These are phyloP conservation scores for Cryphonectria nitschkei DNA, from an alignment of 2,329 filamentous ascomycete species.

Conservation along the genomic window DNA sequence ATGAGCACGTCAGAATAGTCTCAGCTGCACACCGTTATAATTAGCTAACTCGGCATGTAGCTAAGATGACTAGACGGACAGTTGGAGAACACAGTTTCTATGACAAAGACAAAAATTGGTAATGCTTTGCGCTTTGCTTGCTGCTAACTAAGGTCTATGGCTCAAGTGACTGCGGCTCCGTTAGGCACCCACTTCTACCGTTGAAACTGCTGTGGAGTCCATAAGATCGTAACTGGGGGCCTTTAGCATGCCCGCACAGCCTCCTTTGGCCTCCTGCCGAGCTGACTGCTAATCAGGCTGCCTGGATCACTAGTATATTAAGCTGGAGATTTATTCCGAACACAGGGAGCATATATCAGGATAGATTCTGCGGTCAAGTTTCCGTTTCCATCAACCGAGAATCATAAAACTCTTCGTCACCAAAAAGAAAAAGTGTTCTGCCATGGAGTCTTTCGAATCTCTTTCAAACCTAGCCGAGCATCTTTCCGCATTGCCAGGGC, in stretches of 20 bases:
- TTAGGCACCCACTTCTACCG: neutral
- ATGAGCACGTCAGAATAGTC: neutral
- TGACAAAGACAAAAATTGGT: neutral
- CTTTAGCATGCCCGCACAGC: neutral
- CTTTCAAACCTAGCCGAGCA: slow-evolving; percentile 3
- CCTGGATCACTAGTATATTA: neutral
- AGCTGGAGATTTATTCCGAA: neutral
- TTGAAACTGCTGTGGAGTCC: neutral
- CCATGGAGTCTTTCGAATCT: slow-evolving; percentile 14
- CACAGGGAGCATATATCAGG: neutral
- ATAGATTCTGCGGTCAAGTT: neutral
- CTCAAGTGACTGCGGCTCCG: neutral
- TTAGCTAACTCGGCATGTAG: no score
- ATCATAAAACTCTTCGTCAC: no score
- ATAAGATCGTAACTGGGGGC: neutral
- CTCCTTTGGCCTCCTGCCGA: neutral
- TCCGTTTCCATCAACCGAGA: neutral
- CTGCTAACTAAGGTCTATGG: neutral
- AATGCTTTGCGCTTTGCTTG: neutral
- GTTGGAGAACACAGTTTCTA: neutral
- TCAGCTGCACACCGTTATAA: neutral
- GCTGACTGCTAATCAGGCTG: neutral
- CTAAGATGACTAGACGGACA: no score
- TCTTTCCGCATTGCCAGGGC: slow-evolving; percentile 10
- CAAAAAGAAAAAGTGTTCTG: no score